Base-by-base conservation (phyloP, 2,329 filamentous ascomycete species). In the Capronia coronata region DNA sequence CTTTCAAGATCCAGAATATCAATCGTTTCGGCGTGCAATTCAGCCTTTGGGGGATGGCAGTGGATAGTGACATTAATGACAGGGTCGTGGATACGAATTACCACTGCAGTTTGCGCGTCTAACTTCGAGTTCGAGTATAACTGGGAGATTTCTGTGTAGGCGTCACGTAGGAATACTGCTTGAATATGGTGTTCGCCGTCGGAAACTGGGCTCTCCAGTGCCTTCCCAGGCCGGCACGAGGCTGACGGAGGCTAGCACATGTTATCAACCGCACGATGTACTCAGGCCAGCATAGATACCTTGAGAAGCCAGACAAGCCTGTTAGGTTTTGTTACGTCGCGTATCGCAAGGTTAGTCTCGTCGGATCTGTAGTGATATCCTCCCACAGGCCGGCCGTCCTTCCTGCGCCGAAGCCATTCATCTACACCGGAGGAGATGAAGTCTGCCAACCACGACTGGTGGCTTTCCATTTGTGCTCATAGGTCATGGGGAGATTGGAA, bases 391-490 rank as follows among this genome's bases (percentile, higher is more conserved):
- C n/a, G 38, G 19, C 38, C 38, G 9, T 41, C 38, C 13, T n/a
- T 6, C 13, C 14, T 25, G 13, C 5, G 13, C 19, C n/a, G 19
- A 14, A 49, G 40, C 35, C 39, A 53, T 25, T 37, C 46, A 22
- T 13, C 21, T 14, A 53, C 10, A 22, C 38, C 34, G 11, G 38
- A 35, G 18, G 16, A 25, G 40, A 53, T 42, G 32, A 49, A 49
- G 5, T 37, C 38, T 21, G 22, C 46, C 46, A 53, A 32, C 51
- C 51, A 53, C 40, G 46, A 42, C 37, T 49, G 25, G 22, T 49
- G 42, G 27, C 16, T 2, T 16, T 45, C 50, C 50, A 52, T 52
- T 16, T 23, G 4, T 14, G 16, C 2, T 32, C 21, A 3, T 23
- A 18, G 34, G 25, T 2, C 22, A 48, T 48, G 45, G 25, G n/a